phyloP scores from a whole-genome alignment of 257 asterid genomes.

The Solanum gandarillasii region DNA sequence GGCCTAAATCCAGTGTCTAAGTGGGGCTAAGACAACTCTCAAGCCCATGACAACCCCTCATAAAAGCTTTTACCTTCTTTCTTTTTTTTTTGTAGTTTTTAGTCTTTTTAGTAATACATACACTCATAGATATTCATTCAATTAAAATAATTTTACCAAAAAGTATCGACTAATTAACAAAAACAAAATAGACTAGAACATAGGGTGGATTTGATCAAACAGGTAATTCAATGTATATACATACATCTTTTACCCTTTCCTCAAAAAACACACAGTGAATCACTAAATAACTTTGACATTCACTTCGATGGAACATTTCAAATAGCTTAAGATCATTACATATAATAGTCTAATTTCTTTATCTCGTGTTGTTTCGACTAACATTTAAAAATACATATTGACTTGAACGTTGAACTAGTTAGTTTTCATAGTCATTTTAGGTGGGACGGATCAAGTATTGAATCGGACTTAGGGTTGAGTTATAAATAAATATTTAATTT shows the following conservation, averaged over 20 bases:
- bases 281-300: too few species aligned
- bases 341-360: too few species aligned
- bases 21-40: not conserved
- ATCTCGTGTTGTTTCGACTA: too few species aligned
- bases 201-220: not conserved
- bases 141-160: not conserved
- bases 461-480: not conserved
- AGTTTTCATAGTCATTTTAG: not conserved
- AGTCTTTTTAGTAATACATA: not conserved
- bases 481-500: too few species aligned
- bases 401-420: not conserved
- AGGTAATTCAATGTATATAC: not conserved
- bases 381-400: too few species aligned
- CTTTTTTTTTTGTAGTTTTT: too few species aligned
- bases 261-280: not conserved
- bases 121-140: not conserved
- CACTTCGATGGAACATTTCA: not conserved
- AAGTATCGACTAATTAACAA: not conserved
- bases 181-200: not conserved
- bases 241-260: not conserved
- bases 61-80: not conserved
- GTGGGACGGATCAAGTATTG: not conserved
- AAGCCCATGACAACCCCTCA: not conserved
- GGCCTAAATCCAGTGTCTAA: not conserved
- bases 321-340: not conserved